A percentile compares a stretch with the other conserved stretches of the same genome.
Conservation (phyloP, 441 rosid genomes). For the Pelargonium cotyledonis region DNA sequence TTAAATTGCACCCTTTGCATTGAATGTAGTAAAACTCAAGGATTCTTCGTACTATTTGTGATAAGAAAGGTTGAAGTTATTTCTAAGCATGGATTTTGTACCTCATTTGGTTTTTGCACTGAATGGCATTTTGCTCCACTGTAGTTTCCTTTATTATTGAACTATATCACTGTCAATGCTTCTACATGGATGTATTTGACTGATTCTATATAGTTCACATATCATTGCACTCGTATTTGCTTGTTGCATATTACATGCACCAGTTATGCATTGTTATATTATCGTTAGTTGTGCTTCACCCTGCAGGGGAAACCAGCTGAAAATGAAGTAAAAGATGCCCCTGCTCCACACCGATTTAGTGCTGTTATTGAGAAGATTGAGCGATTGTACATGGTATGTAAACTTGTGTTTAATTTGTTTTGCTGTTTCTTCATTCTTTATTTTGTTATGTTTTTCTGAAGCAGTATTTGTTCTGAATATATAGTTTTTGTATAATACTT, state of each 20-base stretch:
- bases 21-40: neutral
- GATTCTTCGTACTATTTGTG: neutral
- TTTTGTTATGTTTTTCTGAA: neutral
- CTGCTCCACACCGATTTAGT: constrained; percentile 69
- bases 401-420: neutral
- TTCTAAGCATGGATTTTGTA: too few relatives aligned
- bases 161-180: too few relatives aligned
- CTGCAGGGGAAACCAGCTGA: constrained; percentile 52
- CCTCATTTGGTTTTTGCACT: too few relatives aligned
- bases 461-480: neutral
- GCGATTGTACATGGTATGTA: constrained; percentile 79
- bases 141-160: too few relatives aligned
- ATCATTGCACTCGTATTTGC: neutral
- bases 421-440: neutral
- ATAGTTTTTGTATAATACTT: neutral
- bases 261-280: neutral
- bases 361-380: constrained; percentile 99
- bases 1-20: neutral
- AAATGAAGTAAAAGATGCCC: constrained; percentile 46
- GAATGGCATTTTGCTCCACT: too few relatives aligned
- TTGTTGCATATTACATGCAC: neutral
- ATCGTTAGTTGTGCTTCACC: constrained; percentile 19
- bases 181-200: too few relatives aligned
- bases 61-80: neutral
- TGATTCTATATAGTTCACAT: too few relatives aligned